Evolutionary conservation across 2,329 filamentous ascomycete genomes (phyloP).

Genomic region (Xylariaceae sp.): DNA sequence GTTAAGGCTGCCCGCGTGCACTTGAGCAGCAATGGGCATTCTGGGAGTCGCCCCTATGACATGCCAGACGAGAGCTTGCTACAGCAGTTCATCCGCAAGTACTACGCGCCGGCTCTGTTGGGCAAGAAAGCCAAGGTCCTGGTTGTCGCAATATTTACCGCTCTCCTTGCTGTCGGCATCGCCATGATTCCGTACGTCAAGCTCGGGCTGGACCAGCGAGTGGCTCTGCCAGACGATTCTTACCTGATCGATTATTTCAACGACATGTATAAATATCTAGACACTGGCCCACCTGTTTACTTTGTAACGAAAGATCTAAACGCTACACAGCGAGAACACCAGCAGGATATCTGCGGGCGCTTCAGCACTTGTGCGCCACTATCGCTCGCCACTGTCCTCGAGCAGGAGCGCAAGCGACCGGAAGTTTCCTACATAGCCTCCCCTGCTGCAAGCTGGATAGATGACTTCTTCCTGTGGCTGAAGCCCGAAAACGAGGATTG

Average conservation of each 20-base stretch:
- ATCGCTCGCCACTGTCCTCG: slow-evolving; percentile 82
- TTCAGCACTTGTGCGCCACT: slow-evolving; percentile 82
- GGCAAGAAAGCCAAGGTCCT: slow-evolving; percentile 70
- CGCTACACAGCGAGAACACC: slow-evolving; percentile 63
- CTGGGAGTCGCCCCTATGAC: slow-evolving; percentile 56
- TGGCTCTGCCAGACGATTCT: slow-evolving; percentile 86
- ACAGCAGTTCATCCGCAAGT: slow-evolving; percentile 82
- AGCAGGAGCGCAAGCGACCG: slow-evolving; percentile 86
- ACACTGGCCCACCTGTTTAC: slow-evolving; percentile 87
- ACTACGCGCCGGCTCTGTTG: slow-evolving; percentile 76
- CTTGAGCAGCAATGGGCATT: slow-evolving; percentile 54
- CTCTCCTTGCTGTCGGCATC: slow-evolving; percentile 76
- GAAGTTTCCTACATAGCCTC: slow-evolving; percentile 83
- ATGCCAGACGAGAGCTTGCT: slow-evolving; percentile 76
- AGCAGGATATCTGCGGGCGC: slow-evolving; percentile 81
- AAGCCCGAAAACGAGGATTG: slow-evolving; percentile 71
- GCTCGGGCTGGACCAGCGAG: slow-evolving; percentile 87
- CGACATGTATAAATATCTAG: slow-evolving; percentile 87
- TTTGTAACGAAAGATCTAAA: slow-evolving; percentile 85
- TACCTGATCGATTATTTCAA: slow-evolving; percentile 97
- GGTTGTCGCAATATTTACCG: slow-evolving; percentile 76
- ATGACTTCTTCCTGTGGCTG: slow-evolving; percentile 95
- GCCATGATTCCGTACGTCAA: slow-evolving; percentile 78
- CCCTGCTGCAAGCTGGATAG: slow-evolving; percentile 89
- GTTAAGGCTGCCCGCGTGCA: slow-evolving; percentile 67